These are phyloP conservation scores for Alternaria ventricosa DNA, from an alignment of 2,329 filamentous ascomycete species.

Conservation along the genomic window DNA sequence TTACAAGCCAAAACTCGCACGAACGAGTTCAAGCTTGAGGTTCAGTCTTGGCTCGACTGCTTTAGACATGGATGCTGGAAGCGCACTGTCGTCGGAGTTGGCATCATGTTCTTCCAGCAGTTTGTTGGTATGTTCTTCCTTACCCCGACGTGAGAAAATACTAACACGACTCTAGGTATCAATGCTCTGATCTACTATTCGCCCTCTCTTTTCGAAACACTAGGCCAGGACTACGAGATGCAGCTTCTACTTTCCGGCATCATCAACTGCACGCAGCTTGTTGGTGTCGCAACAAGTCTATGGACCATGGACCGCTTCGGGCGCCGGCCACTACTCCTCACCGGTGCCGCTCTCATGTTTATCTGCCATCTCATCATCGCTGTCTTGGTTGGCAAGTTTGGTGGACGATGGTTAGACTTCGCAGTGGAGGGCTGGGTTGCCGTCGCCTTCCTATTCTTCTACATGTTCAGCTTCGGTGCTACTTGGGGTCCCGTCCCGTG, in stretches of 20 bases:
- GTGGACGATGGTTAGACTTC: slow-evolving; percentile 59
- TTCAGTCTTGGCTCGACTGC: slow-evolving; percentile 56
- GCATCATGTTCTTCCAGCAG: slow-evolving; percentile 55
- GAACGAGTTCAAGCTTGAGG: slow-evolving; percentile 53
- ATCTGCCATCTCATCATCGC: slow-evolving; percentile 63
- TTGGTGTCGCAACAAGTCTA: slow-evolving; percentile 50
- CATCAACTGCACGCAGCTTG: slow-evolving; percentile 58
- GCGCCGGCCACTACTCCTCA: slow-evolving; percentile 49
- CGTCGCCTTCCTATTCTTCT: slow-evolving; percentile 67
- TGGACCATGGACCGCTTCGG: slow-evolving; percentile 55
- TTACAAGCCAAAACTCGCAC: slow-evolving; percentile 38
- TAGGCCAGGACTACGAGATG: slow-evolving; percentile 62
- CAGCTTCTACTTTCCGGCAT: slow-evolving; percentile 70
- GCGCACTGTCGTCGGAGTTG: slow-evolving; percentile 51
- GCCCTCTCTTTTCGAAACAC: slow-evolving; percentile 65
- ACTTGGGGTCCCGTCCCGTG: slow-evolving; percentile 63
- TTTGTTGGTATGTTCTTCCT: slow-evolving; percentile 39
- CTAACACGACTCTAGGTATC: slow-evolving; percentile 6
- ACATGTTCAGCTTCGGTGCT: slow-evolving; percentile 67
- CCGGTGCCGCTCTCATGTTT: slow-evolving; percentile 56
- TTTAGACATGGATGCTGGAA: slow-evolving; percentile 55
- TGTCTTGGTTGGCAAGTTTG: slow-evolving; percentile 61
- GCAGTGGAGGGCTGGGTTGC: slow-evolving; percentile 60
- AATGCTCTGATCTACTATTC: slow-evolving; percentile 66
- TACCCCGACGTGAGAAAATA: background rate